Percentiles rank a stretch among this genome's conserved stretches.
Conservation (phyloP, 2,329 filamentous ascomycete genomes). For the Elsinoe fawcettii region DNA sequence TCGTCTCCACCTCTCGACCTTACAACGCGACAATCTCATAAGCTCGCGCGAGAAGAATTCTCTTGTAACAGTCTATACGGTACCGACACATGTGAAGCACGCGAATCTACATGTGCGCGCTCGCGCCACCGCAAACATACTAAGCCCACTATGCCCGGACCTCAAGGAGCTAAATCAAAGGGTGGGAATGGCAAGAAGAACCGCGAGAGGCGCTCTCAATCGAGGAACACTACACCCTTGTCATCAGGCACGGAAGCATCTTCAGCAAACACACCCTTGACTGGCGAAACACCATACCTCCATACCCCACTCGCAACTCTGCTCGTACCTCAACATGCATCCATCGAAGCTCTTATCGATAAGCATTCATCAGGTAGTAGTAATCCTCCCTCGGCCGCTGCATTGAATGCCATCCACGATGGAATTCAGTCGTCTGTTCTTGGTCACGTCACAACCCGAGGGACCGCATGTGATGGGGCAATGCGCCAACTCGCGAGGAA, state of each 20-base stretch:
- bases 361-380: constrained; percentile 48
- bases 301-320: constrained; percentile 47
- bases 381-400: constrained; percentile 49
- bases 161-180: constrained; percentile 25
- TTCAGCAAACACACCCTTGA: constrained; percentile 55
- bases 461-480: constrained; percentile 60
- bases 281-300: constrained; percentile 51
- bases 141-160: constrained; percentile 5
- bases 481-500: constrained; percentile 62
- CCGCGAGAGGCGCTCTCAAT: constrained; percentile 57
- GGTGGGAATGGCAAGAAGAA: constrained; percentile 24
- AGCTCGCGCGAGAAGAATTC: no score
- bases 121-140: not conserved
- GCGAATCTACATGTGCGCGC: not conserved
- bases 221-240: constrained; percentile 70
- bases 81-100: not conserved
- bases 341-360: constrained; percentile 64
- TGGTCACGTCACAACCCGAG: constrained; percentile 43
- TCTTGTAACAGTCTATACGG: not conserved
- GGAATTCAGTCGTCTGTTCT: constrained; percentile 53
- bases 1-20: not conserved
- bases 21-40: not conserved
- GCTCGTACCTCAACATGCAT: constrained; percentile 50
- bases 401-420: constrained; percentile 57
- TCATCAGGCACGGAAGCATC: constrained; percentile 37